Conservation (phyloP, 2,329 filamentous ascomycete species). For the Colletotrichum sp. region DNA sequence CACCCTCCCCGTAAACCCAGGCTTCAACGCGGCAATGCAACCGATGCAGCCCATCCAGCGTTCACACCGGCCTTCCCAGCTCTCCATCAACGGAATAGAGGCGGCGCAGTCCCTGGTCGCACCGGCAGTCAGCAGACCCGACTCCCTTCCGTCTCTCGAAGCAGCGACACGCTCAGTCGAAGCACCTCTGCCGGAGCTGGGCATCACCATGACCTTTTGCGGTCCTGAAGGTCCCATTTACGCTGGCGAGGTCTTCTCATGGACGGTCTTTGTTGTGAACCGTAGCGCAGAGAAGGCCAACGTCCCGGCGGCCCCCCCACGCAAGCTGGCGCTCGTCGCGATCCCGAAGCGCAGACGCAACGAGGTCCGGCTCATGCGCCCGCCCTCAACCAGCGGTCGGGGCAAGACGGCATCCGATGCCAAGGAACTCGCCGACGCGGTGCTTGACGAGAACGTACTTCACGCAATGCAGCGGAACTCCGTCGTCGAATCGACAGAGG, state of each 20-base stretch:
- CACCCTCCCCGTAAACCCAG: conserved; percentile 67
- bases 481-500: conserved; percentile 66
- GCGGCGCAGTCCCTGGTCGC: conserved; percentile 61
- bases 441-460: conserved; percentile 74
- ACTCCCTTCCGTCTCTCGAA: conserved; percentile 65
- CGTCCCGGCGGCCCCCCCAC: conserved; percentile 45
- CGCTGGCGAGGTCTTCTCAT: conserved; percentile 71
- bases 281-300: conserved; percentile 53
- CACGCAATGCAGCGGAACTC: conserved; percentile 74
- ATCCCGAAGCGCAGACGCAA: conserved; percentile 69
- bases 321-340: conserved; percentile 74
- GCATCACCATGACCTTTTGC: conserved; percentile 77
- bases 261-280: conserved; percentile 80
- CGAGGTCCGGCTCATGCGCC: conserved; percentile 57
- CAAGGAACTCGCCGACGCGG: conserved; percentile 63
- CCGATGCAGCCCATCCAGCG: conserved; percentile 65
- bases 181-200: conserved; percentile 62
- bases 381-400: conserved; percentile 58
- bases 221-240: conserved; percentile 61
- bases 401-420: conserved; percentile 22
- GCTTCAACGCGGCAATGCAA: conserved; percentile 62
- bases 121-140: conserved; percentile 62
- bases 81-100: conserved; percentile 64
- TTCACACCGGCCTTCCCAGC: conserved; percentile 66
- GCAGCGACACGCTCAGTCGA: conserved; percentile 54